Evolutionary conservation across 2,329 filamentous ascomycete genomes (phyloP).

Genomic region (Cryoendolithus antarcticus): DNA sequence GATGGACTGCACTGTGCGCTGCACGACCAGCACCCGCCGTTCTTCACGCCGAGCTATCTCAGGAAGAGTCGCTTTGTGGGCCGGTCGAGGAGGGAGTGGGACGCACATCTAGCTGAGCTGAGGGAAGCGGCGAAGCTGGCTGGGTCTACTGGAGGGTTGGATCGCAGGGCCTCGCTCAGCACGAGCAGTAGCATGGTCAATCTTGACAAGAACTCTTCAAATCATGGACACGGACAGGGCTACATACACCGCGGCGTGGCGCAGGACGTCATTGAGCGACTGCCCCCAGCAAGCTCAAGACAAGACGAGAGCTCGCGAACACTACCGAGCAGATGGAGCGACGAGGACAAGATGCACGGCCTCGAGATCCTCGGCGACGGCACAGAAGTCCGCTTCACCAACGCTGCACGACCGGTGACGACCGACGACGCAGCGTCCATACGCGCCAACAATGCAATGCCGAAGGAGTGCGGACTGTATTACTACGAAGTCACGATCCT

Average conservation of each 20-base stretch:
- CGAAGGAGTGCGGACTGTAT: conserved; percentile 80
- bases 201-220: no score
- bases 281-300: conserved; percentile 27
- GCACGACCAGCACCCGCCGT: conserved; percentile 27
- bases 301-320: conserved; percentile 32
- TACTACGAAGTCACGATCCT: conserved; percentile 72
- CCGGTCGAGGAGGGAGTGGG: conserved; percentile 45
- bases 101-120: conserved; percentile 39
- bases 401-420: conserved; percentile 38
- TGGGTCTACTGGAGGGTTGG: neutral
- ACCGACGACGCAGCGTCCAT: conserved; percentile 69
- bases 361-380: conserved; percentile 67
- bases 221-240: no score
- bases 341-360: conserved; percentile 57
- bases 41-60: conserved; percentile 80
- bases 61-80: conserved; percentile 64
- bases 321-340: conserved; percentile 77
- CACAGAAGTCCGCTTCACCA: conserved; percentile 53
- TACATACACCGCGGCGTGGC: conserved; percentile 45
- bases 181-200: no score
- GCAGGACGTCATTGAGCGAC: conserved; percentile 72
- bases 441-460: conserved; percentile 75
- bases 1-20: conserved; percentile 9
- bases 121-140: conserved; percentile 11
- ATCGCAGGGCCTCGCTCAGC: no score